A percentile compares a stretch with the other conserved stretches of the same genome.
phyloP scores from a whole-genome alignment of 106 monocot genomes.

The Dendrobium chrysotoxum region DNA sequence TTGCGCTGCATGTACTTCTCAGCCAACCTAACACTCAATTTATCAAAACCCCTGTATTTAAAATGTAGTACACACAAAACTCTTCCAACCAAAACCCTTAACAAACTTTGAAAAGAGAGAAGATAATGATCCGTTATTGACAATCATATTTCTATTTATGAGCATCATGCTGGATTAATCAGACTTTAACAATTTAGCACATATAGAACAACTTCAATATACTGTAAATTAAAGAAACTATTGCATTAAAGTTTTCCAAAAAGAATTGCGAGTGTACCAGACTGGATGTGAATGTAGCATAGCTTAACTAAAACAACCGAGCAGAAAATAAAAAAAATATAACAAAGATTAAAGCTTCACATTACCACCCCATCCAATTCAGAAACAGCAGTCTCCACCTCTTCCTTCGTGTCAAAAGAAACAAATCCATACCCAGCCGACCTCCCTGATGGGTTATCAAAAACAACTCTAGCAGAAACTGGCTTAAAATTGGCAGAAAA shows the following conservation, averaged over 20 bases:
- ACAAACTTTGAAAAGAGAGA: not conserved
- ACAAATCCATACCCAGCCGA: slow-evolving; percentile 95
- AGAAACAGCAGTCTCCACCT: slow-evolving; percentile 67
- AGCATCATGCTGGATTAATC: not conserved
- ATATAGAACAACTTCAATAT: not conserved
- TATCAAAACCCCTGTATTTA: too few species aligned
- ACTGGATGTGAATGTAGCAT: not conserved
- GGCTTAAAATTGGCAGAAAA: slow-evolving; percentile 70
- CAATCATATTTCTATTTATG: not conserved
- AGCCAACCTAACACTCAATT: too few species aligned
- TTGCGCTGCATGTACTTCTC: too few species aligned
- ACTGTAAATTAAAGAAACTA: too few species aligned
- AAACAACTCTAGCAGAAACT: slow-evolving; percentile 57
- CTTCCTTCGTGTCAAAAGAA: slow-evolving; percentile 75
- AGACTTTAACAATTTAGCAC: not conserved
- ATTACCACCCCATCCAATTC: slow-evolving; percentile 86
- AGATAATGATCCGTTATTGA: too few species aligned
- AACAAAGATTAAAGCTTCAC: slow-evolving; percentile 2
- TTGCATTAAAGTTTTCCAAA: too few species aligned
- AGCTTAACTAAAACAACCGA: not conserved
- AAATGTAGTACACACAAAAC: too few species aligned
- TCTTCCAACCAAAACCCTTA: not conserved
- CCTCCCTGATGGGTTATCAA: slow-evolving; percentile 59
- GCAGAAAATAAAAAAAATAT: not conserved
- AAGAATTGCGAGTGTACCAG: too few species aligned